Conservation (phyloP, 2,329 filamentous ascomycete genomes). For the Fusarium redolens region DNA sequence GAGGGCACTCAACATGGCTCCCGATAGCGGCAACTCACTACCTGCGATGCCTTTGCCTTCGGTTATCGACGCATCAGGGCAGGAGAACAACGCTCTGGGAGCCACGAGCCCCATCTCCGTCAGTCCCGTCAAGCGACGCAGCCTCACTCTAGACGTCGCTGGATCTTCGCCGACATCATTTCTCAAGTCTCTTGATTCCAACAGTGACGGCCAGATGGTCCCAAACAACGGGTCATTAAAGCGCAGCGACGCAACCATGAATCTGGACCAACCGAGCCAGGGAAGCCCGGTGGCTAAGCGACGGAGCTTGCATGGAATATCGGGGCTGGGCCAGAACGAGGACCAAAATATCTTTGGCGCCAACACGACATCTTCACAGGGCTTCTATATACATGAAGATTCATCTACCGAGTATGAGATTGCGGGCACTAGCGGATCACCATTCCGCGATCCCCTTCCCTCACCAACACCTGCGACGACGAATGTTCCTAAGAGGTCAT, state of each 20-base stretch:
- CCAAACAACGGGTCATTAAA: constrained; percentile 82
- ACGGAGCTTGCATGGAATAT: constrained; percentile 83
- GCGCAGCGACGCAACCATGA: constrained; percentile 90
- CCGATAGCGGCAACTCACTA: constrained; percentile 76
- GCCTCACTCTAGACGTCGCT: constrained; percentile 67
- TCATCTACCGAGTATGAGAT: constrained; percentile 64
- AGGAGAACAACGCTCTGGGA: constrained; percentile 55
- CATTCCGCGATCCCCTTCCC: constrained; percentile 54
- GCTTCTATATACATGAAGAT: constrained; percentile 66
- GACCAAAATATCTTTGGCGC: constrained; percentile 83
- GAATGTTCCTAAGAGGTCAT: constrained; percentile 72
- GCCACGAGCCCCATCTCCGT: constrained; percentile 50
- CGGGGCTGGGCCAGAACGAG: constrained; percentile 66
- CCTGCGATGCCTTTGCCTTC: constrained; percentile 55
- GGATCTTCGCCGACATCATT: constrained; percentile 63
- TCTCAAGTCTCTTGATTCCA: constrained; percentile 63
- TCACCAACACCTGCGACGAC: constrained; percentile 62
- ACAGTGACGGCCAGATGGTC: constrained; percentile 48
- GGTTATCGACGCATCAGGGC: constrained; percentile 55
- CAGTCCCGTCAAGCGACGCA: constrained; percentile 63
- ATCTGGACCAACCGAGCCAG: constrained; percentile 79
- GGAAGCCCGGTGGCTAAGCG: constrained; percentile 92
- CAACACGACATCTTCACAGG: constrained; percentile 53
- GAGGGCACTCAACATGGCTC: constrained; percentile 76
- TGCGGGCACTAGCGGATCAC: constrained; percentile 49